Base-by-base conservation (phyloP, 2,329 filamentous ascomycete genomes). In the Aspergillus alliaceus region DNA sequence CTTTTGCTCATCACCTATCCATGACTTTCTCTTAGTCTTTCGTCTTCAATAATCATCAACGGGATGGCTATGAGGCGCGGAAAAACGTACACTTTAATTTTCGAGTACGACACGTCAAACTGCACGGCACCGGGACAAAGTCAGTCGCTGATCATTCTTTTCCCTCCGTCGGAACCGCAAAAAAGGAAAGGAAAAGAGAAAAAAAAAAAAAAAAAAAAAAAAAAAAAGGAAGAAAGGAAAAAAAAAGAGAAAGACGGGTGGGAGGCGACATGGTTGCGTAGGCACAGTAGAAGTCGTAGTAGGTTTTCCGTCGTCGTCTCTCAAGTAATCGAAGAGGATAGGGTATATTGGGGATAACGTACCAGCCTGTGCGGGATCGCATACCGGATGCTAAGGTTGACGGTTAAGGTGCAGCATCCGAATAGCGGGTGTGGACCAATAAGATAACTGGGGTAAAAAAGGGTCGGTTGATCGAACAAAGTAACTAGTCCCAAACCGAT, bases 11-110 rank as follows among this genome's bases (percentile, higher is more conserved):
- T 86, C 83, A 72, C 71, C 71, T 73, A 57, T 37, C 49, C 39
- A 25, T 25, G 15, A 20, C 22, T 32, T 35, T 18, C 31, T 44
- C 44, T 48, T 48, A 48, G 44, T 27, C 12, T 12, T 32, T 48
- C 20, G 27, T n/a, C 6, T 48, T 48, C 44, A 47, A 27, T 12
- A 7, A 32, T 48, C 29, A 27, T 32, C 25, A 37, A 12, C 37
- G 37, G 15, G 27, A n/a, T 18, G 31, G 34, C 27, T 15, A 32
- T 42, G 53, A 57, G 55, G 56, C 52, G 34, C 20, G 39, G n/a
- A 42, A 31, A n/a, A 20, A 53, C 61, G 54, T 67, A 73, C 85
- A 88, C 76, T 87, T 87, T 60, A 87, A 78, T 78, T 88, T 86
- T 61, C 83, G 77, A 69, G 80, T 79, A 56, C 83, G 82, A 75